Percentiles rank a stretch among this genome's conserved stretches.
phyloP scores from a whole-genome alignment of 208 protist species.

The Sergeia podlipaevii region DNA sequence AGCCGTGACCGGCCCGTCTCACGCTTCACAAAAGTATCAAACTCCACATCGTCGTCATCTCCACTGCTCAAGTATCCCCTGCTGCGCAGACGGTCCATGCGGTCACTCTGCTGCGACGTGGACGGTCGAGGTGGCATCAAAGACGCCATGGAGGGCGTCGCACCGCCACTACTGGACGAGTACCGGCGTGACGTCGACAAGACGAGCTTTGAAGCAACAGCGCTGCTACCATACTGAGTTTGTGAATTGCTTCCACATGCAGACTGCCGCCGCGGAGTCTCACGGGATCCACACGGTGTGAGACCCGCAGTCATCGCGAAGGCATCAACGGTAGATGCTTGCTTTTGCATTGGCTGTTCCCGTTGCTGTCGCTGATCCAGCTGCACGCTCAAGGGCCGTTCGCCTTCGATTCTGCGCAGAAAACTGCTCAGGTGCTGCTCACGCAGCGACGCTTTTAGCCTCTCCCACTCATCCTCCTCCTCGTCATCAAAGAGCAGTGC shows the following conservation, averaged over 20 bases:
- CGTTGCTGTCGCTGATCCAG: neutral
- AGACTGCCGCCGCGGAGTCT: no score
- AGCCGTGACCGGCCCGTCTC: constrained; percentile 25
- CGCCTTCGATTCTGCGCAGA: neutral
- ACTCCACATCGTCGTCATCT: constrained; percentile 5
- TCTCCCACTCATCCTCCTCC: constrained; percentile 62
- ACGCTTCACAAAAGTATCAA: constrained; percentile 19
- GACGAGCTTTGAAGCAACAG: no score
- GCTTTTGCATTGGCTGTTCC: neutral
- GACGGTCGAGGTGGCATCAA: neutral
- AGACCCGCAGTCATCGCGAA: no score
- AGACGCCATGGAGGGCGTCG: neutral
- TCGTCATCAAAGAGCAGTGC: constrained; percentile 23
- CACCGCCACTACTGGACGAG: no score
- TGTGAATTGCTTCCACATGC: no score
- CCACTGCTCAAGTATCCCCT: neutral
- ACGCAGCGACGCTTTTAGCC: constrained; percentile 31
- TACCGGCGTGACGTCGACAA: no score
- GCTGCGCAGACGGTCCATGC: neutral
- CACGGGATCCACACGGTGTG: no score
- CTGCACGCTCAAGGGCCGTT: neutral
- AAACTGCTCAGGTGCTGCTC: neutral
- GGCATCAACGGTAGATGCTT: no score
- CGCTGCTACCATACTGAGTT: constrained; percentile 5
- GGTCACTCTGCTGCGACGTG: neutral